Evolutionary conservation across 2,329 filamentous ascomycete species (phyloP).

Genomic region (Bipolaris bicolor): DNA sequence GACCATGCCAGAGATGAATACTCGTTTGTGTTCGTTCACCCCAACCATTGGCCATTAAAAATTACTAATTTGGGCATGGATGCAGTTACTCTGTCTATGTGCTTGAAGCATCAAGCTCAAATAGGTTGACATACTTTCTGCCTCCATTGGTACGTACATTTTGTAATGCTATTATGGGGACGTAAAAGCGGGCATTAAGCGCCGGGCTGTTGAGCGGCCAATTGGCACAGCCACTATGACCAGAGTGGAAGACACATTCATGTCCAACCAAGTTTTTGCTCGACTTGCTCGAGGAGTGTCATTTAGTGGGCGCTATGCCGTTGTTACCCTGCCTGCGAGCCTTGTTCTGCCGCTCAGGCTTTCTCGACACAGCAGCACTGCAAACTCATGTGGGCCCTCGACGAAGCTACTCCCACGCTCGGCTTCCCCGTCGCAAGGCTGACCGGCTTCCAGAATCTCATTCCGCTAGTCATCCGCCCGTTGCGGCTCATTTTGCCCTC

Average conservation of each 20-base stretch:
- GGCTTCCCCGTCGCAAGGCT: conserved; percentile 33
- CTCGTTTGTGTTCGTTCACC: conserved; percentile 70
- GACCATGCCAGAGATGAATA: conserved; percentile 74
- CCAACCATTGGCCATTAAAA: conserved; percentile 39
- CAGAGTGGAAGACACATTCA: conserved; percentile 15
- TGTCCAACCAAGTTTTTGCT: conserved; percentile 21
- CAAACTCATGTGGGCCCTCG: conserved; percentile 13
- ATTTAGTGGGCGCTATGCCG: conserved; percentile 9
- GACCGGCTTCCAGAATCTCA: conserved; percentile 64
- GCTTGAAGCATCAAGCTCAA: conserved; percentile 58
- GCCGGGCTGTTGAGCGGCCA: conserved; percentile 34
- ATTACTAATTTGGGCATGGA: conserved; percentile 64
- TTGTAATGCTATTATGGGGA: conserved; percentile 31
- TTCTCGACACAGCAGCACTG: conserved; percentile 14
- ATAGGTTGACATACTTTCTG: conserved; percentile 56
- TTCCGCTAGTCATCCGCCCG: conserved; percentile 75
- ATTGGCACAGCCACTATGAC: conserved; percentile 41
- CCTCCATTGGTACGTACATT: conserved; percentile 53
- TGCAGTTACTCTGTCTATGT: conserved; percentile 60
- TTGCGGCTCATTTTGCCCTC: conserved; percentile 71
- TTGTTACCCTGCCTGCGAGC: conserved; percentile 23
- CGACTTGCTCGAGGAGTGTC: conserved; percentile 1
- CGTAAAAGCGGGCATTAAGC: conserved; percentile 41
- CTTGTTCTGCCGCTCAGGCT: conserved; percentile 38
- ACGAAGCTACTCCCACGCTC: conserved; percentile 4